Base-by-base conservation (phyloP, 192 early-diverging fungal genomes). In the Mortierella antarctica region DNA sequence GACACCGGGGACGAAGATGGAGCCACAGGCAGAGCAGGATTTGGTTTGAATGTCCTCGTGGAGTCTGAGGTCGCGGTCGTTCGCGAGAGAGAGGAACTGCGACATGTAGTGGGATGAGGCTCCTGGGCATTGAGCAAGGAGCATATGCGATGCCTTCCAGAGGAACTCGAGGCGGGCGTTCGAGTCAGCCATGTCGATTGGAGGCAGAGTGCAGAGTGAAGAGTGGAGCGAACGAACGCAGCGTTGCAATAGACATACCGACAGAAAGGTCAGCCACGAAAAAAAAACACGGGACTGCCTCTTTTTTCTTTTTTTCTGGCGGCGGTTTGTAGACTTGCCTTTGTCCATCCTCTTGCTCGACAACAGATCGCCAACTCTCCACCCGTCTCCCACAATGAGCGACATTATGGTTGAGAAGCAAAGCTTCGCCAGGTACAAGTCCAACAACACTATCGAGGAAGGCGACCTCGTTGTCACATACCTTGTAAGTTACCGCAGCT, bases 381-480 rank as follows among this genome's bases (percentile, higher is more conserved):
- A 23, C 39, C 48, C 45, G 14, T 14, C 15, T 54, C 52, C 23
- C 57, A 73, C 17, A 39, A 72, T 64, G 52, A 65, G 52, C 45
- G 71, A 73, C 31, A 44, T 44, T 20, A 71, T 51, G 17, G 8
- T 67, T 39, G 73, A 74, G 52, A 74, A 72, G 65, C 77, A 80
- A 54, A 80, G 77, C 65, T 80, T 80, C 31, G 69, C 60, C 55
- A 65, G 52, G 14, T 80, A 80, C 55, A 80, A 90, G 84, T 44
- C 68, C 42, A 46, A 61, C 71, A 61, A 80, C 65, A 80, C 49
- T 13, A 93, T 97, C 66, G 92, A 92, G 67, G 88, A 89, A 21
- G 95, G 94, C 57, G 96, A 97, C 79, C 83, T 87, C 48, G 92
- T 94, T 42, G 89, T 96, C 70, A 79, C 89, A 18, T 96, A 92